Evolutionary conservation across 2,329 filamentous ascomycete species (phyloP).

Genomic region (Ambrosiella cleistominuta): DNA sequence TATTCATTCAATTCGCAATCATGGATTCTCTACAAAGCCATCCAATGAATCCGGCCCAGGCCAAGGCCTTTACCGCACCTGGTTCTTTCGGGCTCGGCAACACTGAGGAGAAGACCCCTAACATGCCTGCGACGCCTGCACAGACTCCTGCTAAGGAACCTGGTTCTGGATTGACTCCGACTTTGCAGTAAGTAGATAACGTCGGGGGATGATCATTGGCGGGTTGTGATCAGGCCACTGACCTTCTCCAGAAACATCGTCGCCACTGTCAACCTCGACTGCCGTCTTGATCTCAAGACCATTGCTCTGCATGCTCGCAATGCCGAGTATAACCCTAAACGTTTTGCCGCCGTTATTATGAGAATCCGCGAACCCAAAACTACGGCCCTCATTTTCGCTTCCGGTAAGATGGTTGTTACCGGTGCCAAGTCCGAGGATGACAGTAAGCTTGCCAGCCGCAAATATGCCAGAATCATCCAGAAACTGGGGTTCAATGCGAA

Average conservation of each 20-base stretch:
- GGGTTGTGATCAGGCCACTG: slow-evolving; percentile 20
- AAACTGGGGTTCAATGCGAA: slow-evolving; percentile 99
- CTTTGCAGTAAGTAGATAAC: slow-evolving; percentile 77
- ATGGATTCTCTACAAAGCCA: slow-evolving; percentile 90
- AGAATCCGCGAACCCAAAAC: slow-evolving; percentile 98
- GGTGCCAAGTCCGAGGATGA: slow-evolving; percentile 97
- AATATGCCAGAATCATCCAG: slow-evolving; percentile 98
- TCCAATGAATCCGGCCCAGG: slow-evolving; percentile 77
- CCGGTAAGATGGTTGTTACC: slow-evolving; percentile 98
- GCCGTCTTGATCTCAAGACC: slow-evolving; percentile 93
- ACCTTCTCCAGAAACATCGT: slow-evolving; percentile 81
- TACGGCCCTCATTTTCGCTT: slow-evolving; percentile 92
- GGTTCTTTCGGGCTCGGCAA: slow-evolving; percentile 72
- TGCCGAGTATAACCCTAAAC: slow-evolving; percentile 97
- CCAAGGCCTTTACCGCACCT: slow-evolving; percentile 86
- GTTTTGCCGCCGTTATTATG: slow-evolving; percentile 99
- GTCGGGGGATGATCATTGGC: slow-evolving; percentile 18
- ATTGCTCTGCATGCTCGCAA: slow-evolving; percentile 96
- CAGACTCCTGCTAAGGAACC: slow-evolving; percentile 73
- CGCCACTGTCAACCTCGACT: slow-evolving; percentile 95
- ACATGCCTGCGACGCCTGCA: slow-evolving; percentile 77
- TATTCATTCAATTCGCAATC: slow-evolving; percentile 21
- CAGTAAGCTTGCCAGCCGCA: slow-evolving; percentile 87
- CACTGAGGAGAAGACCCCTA: slow-evolving; percentile 48
- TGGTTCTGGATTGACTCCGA: slow-evolving; percentile 74